These are phyloP conservation scores for Davidsoniella neocaledoniae DNA, from an alignment of 2,329 filamentous ascomycete species.

Conservation along the genomic window DNA sequence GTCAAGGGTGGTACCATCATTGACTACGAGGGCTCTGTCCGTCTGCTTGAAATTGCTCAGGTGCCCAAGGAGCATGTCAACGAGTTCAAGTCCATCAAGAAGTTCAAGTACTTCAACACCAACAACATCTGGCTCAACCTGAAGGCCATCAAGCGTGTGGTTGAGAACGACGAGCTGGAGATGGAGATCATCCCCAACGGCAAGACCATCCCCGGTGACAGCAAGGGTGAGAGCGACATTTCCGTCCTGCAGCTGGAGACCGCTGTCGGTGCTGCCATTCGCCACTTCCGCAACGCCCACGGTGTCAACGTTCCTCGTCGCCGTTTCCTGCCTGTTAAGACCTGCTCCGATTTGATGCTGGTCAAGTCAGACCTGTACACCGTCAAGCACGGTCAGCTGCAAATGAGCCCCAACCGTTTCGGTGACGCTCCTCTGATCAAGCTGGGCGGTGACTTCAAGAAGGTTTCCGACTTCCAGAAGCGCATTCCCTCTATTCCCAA, in stretches of 20 bases:
- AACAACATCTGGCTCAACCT: slow-evolving; percentile 99
- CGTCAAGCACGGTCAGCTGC: slow-evolving; percentile 91
- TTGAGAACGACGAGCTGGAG: slow-evolving; percentile 94
- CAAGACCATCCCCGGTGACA: slow-evolving; percentile 96
- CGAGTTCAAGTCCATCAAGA: slow-evolving; percentile 99
- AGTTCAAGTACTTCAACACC: slow-evolving; percentile 99
- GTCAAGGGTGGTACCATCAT: slow-evolving; percentile 99
- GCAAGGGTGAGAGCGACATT: slow-evolving; percentile 98
- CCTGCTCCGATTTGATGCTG: slow-evolving; percentile 96
- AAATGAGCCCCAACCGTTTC: slow-evolving; percentile 93
- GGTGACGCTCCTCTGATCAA: slow-evolving; percentile 96
- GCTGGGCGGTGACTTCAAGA: slow-evolving; percentile 98
- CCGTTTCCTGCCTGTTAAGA: slow-evolving; percentile 99
- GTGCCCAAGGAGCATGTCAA: slow-evolving; percentile 99
- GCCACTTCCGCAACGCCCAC: slow-evolving; percentile 96
- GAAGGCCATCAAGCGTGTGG: slow-evolving; percentile 92
- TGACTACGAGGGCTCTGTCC: slow-evolving; percentile 93
- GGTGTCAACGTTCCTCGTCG: slow-evolving; percentile 96
- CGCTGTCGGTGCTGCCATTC: slow-evolving; percentile 93
- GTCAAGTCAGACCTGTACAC: slow-evolving; percentile 99
- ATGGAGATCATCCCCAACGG: slow-evolving; percentile 99
- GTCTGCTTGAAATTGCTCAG: slow-evolving; percentile 95
- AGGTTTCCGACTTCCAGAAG: slow-evolving; percentile 93
- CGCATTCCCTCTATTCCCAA: slow-evolving; percentile 76
- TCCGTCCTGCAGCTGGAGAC: slow-evolving; percentile 98